A percentile compares a stretch with the other conserved stretches of the same genome.
Evolutionary conservation across 495 filamentous ascomycete genomes (phyloP).

Genomic region (Recurvomyces mirabilis): DNA sequence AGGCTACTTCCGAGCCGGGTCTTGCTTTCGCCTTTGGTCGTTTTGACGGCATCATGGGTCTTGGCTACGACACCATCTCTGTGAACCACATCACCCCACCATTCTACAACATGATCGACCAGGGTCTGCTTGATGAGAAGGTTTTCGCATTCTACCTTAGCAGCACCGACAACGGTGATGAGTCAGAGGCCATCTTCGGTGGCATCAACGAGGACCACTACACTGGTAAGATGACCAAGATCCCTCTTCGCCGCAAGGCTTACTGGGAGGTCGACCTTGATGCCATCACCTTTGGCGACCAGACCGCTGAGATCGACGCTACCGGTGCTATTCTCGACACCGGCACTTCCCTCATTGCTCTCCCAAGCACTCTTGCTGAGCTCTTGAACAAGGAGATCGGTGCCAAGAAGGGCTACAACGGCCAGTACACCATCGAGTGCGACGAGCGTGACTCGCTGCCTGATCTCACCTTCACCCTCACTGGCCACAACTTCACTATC

Average conservation of each 20-base stretch:
- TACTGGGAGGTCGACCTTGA: slow-evolving; percentile 99
- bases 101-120: slow-evolving; percentile 90
- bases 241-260: slow-evolving; percentile 92
- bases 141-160: slow-evolving; percentile 96
- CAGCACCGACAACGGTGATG: slow-evolving; percentile 56
- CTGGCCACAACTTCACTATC: slow-evolving; percentile 86
- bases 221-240: slow-evolving; percentile 78
- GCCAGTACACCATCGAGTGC: slow-evolving; percentile 92
- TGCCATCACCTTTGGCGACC: slow-evolving; percentile 74
- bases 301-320: slow-evolving; percentile 74
- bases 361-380: slow-evolving; percentile 85
- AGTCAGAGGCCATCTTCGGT: slow-evolving; percentile 85
- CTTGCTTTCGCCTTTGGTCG: slow-evolving; percentile 96
- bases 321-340: slow-evolving; percentile 97
- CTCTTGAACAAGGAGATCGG: slow-evolving; percentile 97
- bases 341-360: slow-evolving; percentile 93
- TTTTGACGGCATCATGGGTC: slow-evolving; percentile 94
- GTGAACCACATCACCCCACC: slow-evolving; percentile 91
- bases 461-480: slow-evolving; percentile 78
- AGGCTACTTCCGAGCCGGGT: slow-evolving; percentile 88
- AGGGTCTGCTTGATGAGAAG: slow-evolving; percentile 77
- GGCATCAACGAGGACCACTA: slow-evolving; percentile 81
- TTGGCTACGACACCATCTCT: slow-evolving; percentile 90
- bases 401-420: slow-evolving; percentile 90
- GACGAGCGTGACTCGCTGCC: slow-evolving; percentile 67